Evolutionary conservation across 768 basidiomycete species (phyloP).

Genomic region (Galerina marginata): DNA sequence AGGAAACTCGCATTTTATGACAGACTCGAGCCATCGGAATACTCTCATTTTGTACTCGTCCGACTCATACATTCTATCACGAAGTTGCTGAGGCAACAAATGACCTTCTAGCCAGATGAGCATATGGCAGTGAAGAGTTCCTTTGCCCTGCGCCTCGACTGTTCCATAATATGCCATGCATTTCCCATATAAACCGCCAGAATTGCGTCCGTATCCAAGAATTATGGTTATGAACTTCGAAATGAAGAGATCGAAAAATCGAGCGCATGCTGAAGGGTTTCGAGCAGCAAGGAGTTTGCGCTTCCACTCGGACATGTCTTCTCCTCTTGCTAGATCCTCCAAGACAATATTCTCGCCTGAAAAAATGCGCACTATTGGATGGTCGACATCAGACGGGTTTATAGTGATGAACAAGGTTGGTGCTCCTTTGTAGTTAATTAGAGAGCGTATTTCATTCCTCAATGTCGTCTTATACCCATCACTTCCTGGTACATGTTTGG

Average conservation of each 20-base stretch:
- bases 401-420: constrained; percentile 27
- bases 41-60: constrained; percentile 3
- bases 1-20: constrained; percentile 7
- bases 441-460: constrained; percentile 23
- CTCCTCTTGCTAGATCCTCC: constrained; percentile 9
- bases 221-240: constrained; percentile 20
- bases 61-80: neutral
- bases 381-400: constrained; percentile 25
- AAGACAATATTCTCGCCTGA: constrained; percentile 18
- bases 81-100: constrained; percentile 10
- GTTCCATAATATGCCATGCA: constrained; percentile 17
- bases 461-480: constrained; percentile 21
- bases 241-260: constrained; percentile 28
- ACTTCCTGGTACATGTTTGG: constrained; percentile 21
- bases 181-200: constrained; percentile 12
- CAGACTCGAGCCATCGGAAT: constrained; percentile 12
- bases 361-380: constrained; percentile 21
- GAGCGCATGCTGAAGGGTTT: constrained; percentile 29
- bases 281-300: constrained; percentile 16
- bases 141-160: constrained; percentile 19
- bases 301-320: constrained; percentile 6
- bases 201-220: constrained; percentile 11
- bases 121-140: constrained; percentile 21
- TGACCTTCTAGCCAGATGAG: constrained; percentile 17
- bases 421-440: constrained; percentile 19